A percentile compares a stretch with the other conserved stretches of the same genome.
Conservation (phyloP, 78 protist species). For the Emiliania huxleyi region DNA sequence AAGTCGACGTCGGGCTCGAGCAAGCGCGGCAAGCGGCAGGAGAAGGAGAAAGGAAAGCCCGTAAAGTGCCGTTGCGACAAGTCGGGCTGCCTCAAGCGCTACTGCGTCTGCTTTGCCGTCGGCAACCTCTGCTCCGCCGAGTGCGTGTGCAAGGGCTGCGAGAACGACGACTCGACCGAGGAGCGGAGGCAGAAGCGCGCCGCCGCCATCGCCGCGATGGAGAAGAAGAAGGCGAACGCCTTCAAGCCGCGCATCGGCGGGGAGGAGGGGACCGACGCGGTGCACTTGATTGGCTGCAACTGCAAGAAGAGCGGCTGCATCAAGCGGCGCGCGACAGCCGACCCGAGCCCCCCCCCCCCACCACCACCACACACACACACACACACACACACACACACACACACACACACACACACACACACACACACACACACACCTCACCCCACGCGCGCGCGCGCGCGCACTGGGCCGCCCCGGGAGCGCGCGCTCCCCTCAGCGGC, state of each 20-base stretch:
- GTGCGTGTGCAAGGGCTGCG: constrained; percentile 27
- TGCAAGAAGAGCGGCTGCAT: constrained; percentile 5
- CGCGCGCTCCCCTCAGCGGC: too few species aligned
- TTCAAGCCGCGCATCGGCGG: background rate
- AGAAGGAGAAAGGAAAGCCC: background rate
- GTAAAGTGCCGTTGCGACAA: background rate
- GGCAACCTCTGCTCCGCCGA: constrained; percentile 7
- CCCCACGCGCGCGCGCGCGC: too few species aligned
- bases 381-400: too few species aligned
- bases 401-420: too few species aligned
- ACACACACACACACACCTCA: too few species aligned
- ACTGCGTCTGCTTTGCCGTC: constrained; percentile 45
- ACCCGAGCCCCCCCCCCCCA: too few species aligned
- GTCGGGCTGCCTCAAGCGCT: constrained; percentile 41
- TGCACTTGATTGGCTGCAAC: background rate
- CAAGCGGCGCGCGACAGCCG: too few species aligned
- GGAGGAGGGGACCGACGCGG: background rate
- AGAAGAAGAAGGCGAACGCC: background rate
- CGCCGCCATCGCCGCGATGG: background rate
- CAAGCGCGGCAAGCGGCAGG: background rate
- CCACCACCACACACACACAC: too few species aligned
- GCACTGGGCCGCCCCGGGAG: too few species aligned
- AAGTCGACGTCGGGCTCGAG: background rate
- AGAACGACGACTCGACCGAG: background rate
- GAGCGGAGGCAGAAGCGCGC: background rate